Conservation (phyloP, 83 land plant genomes). For the Thuja plicata region DNA sequence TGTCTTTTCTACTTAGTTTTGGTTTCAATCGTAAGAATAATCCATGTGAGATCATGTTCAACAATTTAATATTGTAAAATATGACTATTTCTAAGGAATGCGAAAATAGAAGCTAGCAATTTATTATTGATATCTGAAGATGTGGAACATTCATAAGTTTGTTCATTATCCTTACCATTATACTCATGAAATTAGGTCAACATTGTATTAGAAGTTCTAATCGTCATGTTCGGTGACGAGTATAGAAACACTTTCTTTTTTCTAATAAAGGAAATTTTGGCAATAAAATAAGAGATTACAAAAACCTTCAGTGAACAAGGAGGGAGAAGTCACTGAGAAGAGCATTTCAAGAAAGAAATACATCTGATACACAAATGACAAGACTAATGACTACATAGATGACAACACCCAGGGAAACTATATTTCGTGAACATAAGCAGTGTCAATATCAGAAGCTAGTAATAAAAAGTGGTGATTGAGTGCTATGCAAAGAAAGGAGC, state of each 20-base stretch:
- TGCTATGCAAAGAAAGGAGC: too few species aligned
- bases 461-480: too few species aligned
- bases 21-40: not conserved
- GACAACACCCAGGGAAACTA: too few species aligned
- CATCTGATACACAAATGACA: too few species aligned
- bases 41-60: not conserved
- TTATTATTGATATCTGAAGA: not conserved
- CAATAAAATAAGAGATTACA: too few species aligned
- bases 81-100: conserved; percentile 3
- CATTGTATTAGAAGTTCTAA: not conserved
- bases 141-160: not conserved
- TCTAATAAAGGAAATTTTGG: too few species aligned
- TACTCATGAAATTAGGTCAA: not conserved
- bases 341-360: too few species aligned
- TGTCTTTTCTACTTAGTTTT: not conserved
- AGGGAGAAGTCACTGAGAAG: too few species aligned
- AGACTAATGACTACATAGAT: too few species aligned
- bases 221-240: not conserved
- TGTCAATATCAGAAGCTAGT: too few species aligned
- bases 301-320: too few species aligned
- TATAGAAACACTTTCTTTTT: not conserved
- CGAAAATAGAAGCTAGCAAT: not conserved
- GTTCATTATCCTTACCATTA: not conserved
- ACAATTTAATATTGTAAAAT: not conserved
- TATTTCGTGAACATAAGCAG: too few species aligned